Evolutionary conservation across 768 basidiomycete genomes (phyloP).

Genomic region (Thelephora ganbajun): DNA sequence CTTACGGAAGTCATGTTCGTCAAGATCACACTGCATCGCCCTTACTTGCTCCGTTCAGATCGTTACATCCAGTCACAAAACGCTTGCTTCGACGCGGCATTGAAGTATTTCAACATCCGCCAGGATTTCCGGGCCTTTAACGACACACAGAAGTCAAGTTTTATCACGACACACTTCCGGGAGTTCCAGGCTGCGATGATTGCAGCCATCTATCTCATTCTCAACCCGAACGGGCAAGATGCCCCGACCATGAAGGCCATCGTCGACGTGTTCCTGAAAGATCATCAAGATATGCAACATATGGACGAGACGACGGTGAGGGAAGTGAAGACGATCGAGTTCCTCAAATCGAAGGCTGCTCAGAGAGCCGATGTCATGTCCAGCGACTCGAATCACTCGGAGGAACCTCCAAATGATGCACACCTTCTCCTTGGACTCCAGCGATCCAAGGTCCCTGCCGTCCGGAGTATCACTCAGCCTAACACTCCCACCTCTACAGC

Average conservation of each 20-base stretch:
- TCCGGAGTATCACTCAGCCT: not conserved
- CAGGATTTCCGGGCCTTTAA: conserved; percentile 49
- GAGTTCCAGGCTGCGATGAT: conserved; percentile 89
- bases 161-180: conserved; percentile 69
- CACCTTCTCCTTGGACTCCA: conserved; percentile 38
- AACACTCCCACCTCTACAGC: conserved; percentile 1
- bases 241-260: conserved; percentile 65
- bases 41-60: conserved; percentile 77
- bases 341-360: conserved; percentile 55
- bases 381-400: conserved; percentile 8
- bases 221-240: conserved; percentile 62
- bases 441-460: not conserved
- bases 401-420: conserved; percentile 20
- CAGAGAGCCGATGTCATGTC: conserved; percentile 25
- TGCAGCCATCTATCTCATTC: conserved; percentile 71
- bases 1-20: conserved; percentile 85
- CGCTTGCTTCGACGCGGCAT: conserved; percentile 86
- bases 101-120: conserved; percentile 74
- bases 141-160: conserved; percentile 49
- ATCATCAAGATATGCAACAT: conserved; percentile 44
- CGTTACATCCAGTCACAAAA: conserved; percentile 68
- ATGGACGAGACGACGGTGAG: conserved; percentile 73
- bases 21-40: conserved; percentile 72
- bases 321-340: conserved; percentile 78
- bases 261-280: conserved; percentile 62